Percentiles rank a stretch among this genome's conserved stretches.
Conservation (phyloP, 352 stramenopile species). For the Phytopythium oedochilum region DNA sequence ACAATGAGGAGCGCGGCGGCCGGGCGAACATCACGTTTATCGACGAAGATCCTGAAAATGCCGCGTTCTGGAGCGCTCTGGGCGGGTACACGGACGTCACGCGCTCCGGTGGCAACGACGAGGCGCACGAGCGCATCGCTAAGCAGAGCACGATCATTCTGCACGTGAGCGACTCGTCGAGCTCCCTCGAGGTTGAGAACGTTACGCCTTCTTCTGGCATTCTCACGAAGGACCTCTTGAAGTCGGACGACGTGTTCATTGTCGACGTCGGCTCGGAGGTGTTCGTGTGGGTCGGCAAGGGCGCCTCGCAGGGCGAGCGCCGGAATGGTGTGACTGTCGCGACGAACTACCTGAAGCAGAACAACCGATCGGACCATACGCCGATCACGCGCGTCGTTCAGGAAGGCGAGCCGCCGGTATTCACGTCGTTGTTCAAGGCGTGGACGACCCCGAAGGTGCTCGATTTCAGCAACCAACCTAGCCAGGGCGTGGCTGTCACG, state of each 20-base stretch:
- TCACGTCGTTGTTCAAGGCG: constrained; percentile 80
- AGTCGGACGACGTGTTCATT: constrained; percentile 91
- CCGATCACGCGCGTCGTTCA: constrained; percentile 84
- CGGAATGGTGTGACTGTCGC: constrained; percentile 82
- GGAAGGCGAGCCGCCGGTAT: constrained; percentile 74
- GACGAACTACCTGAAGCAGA: constrained; percentile 80
- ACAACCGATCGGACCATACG: constrained; percentile 48
- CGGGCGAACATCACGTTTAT: constrained; percentile 83
- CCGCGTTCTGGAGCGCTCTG: constrained; percentile 90
- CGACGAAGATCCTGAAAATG: constrained; percentile 86
- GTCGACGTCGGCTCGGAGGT: constrained; percentile 87
- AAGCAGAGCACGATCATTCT: constrained; percentile 74
- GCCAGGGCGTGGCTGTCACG: constrained; percentile 33
- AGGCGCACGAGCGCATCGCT: constrained; percentile 49
- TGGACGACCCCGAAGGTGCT: constrained; percentile 73
- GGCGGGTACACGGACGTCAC: constrained; percentile 81
- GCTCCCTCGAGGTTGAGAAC: constrained; percentile 49
- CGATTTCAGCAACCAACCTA: constrained; percentile 56
- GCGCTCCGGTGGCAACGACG: constrained; percentile 52
- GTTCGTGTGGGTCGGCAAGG: constrained; percentile 91
- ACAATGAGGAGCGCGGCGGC: constrained; percentile 78
- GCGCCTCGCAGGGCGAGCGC: constrained; percentile 77
- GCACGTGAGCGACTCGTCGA: constrained; percentile 64
- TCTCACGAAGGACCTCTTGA: constrained; percentile 75
- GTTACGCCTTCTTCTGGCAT: constrained; percentile 64